phyloP scores from a whole-genome alignment of 2,329 filamentous ascomycete species.

The Pyrenochaeta sp. region DNA sequence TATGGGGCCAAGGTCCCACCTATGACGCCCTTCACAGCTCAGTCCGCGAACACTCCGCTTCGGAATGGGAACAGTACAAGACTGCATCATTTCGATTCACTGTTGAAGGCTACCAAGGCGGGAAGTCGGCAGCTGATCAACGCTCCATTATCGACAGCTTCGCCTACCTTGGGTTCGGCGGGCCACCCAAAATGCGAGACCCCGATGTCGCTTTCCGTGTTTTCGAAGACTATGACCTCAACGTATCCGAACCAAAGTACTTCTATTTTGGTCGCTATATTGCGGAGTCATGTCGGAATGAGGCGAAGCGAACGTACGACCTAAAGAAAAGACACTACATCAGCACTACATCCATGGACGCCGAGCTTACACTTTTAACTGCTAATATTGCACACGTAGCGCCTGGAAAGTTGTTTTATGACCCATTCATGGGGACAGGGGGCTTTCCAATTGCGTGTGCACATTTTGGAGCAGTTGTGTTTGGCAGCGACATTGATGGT shows the following conservation, averaged over 20 bases:
- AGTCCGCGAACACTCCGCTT: conserved; percentile 65
- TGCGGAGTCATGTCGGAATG: conserved; percentile 69
- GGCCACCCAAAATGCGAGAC: conserved; percentile 77
- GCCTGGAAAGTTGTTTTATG: conserved; percentile 87
- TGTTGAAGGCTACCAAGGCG: conserved; percentile 82
- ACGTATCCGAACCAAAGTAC: conserved; percentile 60
- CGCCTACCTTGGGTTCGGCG: conserved; percentile 77
- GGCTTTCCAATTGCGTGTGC: conserved; percentile 91
- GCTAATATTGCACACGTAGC: conserved; percentile 87
- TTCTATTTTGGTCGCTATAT: conserved; percentile 79
- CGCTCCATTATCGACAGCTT: conserved; percentile 84
- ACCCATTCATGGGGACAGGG: conserved; percentile 95
- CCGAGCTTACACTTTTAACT: conserved; percentile 88
- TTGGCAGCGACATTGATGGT: conserved; percentile 94
- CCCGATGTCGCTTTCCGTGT: conserved; percentile 76
- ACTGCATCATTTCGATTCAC: conserved; percentile 80
- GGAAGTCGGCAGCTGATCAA: conserved; percentile 70
- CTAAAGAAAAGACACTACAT: conserved; percentile 95
- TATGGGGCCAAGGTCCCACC: conserved; percentile 79
- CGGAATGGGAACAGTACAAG: conserved; percentile 73
- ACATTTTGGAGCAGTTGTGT: conserved; percentile 83
- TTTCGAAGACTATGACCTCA: conserved; percentile 79
- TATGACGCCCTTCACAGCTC: conserved; percentile 74
- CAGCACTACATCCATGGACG: conserved; percentile 96
- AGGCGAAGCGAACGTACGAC: conserved; percentile 77